Evolutionary conservation across 345 rosid species (phyloP).

Genomic region (Boechera stricta): DNA sequence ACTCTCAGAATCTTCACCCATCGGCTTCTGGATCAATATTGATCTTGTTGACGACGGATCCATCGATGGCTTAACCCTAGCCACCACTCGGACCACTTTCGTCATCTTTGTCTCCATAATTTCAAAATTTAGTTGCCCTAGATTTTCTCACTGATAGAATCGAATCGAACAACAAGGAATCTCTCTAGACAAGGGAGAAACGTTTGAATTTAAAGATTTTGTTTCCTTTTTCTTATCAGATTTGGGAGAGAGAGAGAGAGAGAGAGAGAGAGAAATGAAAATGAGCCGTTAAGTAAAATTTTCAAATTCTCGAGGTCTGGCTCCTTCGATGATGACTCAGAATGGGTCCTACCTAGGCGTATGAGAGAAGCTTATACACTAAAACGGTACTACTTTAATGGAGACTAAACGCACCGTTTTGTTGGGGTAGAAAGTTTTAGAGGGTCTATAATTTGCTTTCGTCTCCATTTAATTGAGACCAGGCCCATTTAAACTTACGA

Average conservation of each 20-base stretch:
- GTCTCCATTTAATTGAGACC: background rate
- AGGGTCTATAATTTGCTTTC: background rate
- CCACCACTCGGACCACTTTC: slow-evolving; percentile 58
- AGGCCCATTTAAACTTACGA: background rate
- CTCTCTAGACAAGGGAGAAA: slow-evolving; percentile 18
- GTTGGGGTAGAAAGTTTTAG: background rate
- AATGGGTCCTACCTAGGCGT: slow-evolving; percentile 37
- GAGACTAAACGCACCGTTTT: background rate
- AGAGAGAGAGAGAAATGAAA: background rate
- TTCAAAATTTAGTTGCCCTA: background rate
- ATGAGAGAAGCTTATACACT: slow-evolving; percentile 13
- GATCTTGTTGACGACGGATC: slow-evolving; percentile 44
- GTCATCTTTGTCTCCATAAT: slow-evolving; percentile 32
- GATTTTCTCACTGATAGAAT: background rate
- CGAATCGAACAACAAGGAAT: background rate
- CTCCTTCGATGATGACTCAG: slow-evolving; percentile 29
- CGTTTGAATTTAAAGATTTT: slow-evolving; percentile 5
- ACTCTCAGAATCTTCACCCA: slow-evolving; percentile 50
- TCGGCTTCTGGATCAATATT: slow-evolving; percentile 53
- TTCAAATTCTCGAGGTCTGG: slow-evolving; percentile 17
- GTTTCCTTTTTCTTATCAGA: slow-evolving; percentile 26
- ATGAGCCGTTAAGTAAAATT: slow-evolving; percentile 18
- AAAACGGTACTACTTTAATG: background rate
- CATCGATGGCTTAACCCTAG: slow-evolving; percentile 56
- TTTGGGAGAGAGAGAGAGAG: slow-evolving; percentile 6